These are phyloP conservation scores for Chaetomiaceae sp. DNA, from an alignment of 2,329 filamentous ascomycete species.

Conservation along the genomic window DNA sequence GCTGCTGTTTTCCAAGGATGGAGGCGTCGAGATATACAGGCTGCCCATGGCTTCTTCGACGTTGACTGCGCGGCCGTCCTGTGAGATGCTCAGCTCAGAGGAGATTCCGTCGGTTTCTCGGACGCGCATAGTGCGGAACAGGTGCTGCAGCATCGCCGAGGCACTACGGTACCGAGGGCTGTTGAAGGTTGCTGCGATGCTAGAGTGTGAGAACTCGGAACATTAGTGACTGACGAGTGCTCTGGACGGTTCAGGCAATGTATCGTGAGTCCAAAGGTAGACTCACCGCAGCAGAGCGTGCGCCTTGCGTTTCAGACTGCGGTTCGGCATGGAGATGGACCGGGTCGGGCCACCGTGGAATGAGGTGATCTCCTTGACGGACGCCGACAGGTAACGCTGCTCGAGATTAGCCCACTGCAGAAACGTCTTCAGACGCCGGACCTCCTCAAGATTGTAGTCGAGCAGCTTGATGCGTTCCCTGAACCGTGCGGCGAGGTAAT, in stretches of 20 bases:
- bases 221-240: too few species aligned
- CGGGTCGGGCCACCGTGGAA: slow-evolving; percentile 17
- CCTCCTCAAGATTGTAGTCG: slow-evolving; percentile 34
- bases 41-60: not conserved
- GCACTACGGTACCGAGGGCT: not conserved
- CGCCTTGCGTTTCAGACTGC: slow-evolving; percentile 19
- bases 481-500: too few species aligned
- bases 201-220: not conserved
- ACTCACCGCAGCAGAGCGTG: slow-evolving; percentile 7
- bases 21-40: not conserved
- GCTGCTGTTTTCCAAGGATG: too few species aligned
- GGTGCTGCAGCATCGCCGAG: not conserved
- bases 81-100: not conserved
- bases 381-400: slow-evolving; percentile 30
- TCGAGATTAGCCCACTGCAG: slow-evolving; percentile 33
- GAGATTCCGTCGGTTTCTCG: slow-evolving; percentile 1
- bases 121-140: not conserved
- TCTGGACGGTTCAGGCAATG: not conserved
- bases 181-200: slow-evolving; percentile 5
- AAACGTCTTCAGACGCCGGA: slow-evolving; percentile 29
- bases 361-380: slow-evolving; percentile 32
- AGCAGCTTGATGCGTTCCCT: slow-evolving; percentile 34
- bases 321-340: slow-evolving; percentile 21
- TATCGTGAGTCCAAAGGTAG: not conserved
- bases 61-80: not conserved